These are phyloP conservation scores for Turnera subulata DNA, from an alignment of 345 rosid genomes.

Conservation along the genomic window DNA sequence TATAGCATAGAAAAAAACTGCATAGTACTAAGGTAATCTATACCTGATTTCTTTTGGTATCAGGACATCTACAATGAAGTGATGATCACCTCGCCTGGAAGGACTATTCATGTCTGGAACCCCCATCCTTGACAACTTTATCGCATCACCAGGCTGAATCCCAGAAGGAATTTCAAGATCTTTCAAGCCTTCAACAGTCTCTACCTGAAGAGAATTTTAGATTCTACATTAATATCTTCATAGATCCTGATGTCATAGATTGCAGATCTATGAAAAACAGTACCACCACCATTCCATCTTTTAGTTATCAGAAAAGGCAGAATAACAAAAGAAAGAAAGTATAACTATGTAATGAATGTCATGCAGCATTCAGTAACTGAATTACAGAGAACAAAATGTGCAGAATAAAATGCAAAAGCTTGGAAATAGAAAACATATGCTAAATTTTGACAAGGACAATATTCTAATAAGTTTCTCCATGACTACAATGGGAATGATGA, in stretches of 20 bases:
- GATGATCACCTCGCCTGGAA: slow-evolving; percentile 77
- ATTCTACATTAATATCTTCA: not conserved
- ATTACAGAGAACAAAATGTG: not conserved
- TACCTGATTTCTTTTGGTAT: slow-evolving; percentile 81
- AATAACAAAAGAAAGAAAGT: too few relatives aligned
- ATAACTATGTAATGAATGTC: too few relatives aligned
- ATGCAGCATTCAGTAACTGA: not conserved
- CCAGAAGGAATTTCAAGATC: slow-evolving; percentile 76
- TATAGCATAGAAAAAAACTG: too few relatives aligned
- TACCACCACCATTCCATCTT: not conserved
- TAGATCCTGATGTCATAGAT: not conserved
- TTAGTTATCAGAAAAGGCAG: not conserved
- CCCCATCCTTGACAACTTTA: slow-evolving; percentile 61
- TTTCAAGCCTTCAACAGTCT: slow-evolving; percentile 75
- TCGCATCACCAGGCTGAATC: slow-evolving; percentile 73
- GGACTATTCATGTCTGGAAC: slow-evolving; percentile 80
- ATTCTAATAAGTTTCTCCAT: not conserved
- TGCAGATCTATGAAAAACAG: not conserved
- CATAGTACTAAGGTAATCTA: slow-evolving; percentile 8
- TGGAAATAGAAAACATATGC: not conserved
- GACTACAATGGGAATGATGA: not conserved
- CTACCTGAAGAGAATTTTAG: slow-evolving; percentile 56
- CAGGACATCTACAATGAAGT: slow-evolving; percentile 59
- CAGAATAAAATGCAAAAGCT: not conserved
- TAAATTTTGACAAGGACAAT: not conserved